These are phyloP conservation scores for Avena atlantica DNA, from an alignment of 176 grass and related monocot genomes.

Conservation along the genomic window DNA sequence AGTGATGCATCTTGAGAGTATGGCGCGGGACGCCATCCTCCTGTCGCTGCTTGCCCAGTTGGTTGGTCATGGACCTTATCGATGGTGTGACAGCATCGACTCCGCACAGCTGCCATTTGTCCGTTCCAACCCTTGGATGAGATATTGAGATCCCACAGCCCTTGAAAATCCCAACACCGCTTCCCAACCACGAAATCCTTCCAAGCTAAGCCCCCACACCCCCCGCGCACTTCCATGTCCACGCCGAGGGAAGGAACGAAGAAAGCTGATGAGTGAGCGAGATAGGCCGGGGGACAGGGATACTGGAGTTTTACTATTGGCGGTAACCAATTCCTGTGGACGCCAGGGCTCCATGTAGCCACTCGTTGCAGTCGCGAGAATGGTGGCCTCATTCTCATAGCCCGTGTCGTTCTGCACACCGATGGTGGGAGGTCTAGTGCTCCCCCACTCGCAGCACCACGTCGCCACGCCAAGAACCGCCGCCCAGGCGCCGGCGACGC, in stretches of 20 bases:
- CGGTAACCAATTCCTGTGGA: slow-evolving; percentile 32
- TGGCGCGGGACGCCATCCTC: too few relatives aligned
- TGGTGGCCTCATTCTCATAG: slow-evolving; percentile 23
- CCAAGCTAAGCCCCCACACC: slow-evolving; percentile 5
- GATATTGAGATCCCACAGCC: slow-evolving; percentile 7
- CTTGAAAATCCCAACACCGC: slow-evolving; percentile 50
- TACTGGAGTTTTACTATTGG: slow-evolving; percentile 22
- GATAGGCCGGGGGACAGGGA: neutral
- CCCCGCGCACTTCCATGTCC: slow-evolving; percentile 1
- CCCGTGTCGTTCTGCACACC: neutral
- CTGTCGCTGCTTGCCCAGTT: neutral
- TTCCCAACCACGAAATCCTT: slow-evolving; percentile 49
- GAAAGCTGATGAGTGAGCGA: neutral
- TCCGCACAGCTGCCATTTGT: slow-evolving; percentile 42
- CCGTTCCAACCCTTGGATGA: slow-evolving; percentile 45
- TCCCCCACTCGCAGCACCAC: slow-evolving; percentile 57
- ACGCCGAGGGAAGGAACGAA: neutral
- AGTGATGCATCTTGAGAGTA: too few relatives aligned
- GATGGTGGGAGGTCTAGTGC: slow-evolving; percentile 59
- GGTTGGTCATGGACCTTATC: slow-evolving; percentile 42
- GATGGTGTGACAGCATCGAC: neutral
- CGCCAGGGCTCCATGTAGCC: slow-evolving; percentile 31
- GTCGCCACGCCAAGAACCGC: slow-evolving; percentile 37
- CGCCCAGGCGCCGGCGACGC: slow-evolving; percentile 6
- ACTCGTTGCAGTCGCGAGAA: neutral